Conservation (phyloP, 2,329 filamentous ascomycete genomes). For the Clarireedia monteithiana region DNA sequence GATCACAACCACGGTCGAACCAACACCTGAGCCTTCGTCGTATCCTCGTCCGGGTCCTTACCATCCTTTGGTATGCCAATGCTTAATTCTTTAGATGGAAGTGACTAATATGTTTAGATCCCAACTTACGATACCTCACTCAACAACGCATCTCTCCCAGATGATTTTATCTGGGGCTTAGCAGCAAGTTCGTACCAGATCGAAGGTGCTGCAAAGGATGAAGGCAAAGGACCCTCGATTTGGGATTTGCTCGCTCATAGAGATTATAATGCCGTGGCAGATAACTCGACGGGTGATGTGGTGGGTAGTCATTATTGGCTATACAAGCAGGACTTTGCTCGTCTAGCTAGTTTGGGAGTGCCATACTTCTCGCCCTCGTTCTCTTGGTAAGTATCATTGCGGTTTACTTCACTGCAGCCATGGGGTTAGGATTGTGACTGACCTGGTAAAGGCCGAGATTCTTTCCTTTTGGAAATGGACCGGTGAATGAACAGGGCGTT, state of each 20-base stretch:
- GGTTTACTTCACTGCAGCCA: not conserved
- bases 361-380: constrained; percentile 39
- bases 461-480: constrained; percentile 43
- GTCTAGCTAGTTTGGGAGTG: constrained; percentile 43
- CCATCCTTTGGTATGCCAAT: constrained; percentile 33
- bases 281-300: constrained; percentile 41
- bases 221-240: constrained; percentile 37
- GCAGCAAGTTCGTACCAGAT: constrained; percentile 40
- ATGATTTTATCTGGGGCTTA: constrained; percentile 38
- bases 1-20: constrained; percentile 34
- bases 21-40: constrained; percentile 35
- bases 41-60: constrained; percentile 33
- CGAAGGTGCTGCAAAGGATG: constrained; percentile 38
- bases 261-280: constrained; percentile 24
- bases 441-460: constrained; percentile 31
- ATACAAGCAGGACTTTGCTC: constrained; percentile 49
- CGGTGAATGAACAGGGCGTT: constrained; percentile 43
- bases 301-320: constrained; percentile 45
- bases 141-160: constrained; percentile 32
- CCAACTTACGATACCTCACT: constrained; percentile 21
- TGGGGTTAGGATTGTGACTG: not conserved
- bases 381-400: constrained; percentile 20
- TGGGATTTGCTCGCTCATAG: constrained; percentile 33
- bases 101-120: constrained; percentile 11
- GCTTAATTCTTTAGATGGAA: constrained; percentile 22